Conservation (phyloP, 257 asterid species). For the Perilla frutescens region DNA sequence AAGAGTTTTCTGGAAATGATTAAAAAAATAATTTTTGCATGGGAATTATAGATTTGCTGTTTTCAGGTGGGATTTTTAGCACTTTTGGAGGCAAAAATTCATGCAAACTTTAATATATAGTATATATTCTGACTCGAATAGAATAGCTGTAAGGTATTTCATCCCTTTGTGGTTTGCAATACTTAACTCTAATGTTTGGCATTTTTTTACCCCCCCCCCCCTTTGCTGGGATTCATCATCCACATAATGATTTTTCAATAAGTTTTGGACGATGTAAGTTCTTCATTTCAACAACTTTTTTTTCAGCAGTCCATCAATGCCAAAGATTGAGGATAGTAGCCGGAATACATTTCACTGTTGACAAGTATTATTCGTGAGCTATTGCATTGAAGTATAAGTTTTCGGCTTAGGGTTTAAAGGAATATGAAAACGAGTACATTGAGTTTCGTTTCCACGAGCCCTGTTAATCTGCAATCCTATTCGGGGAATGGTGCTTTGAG, state of each 20-base stretch:
- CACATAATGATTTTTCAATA: not conserved
- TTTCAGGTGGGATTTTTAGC: too few species aligned
- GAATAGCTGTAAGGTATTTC: slow-evolving; percentile 1
- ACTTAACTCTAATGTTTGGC: not conserved
- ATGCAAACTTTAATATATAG: too few species aligned
- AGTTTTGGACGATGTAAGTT: slow-evolving; percentile 24
- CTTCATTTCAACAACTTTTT: slow-evolving; percentile 3
- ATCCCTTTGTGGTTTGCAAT: not conserved
- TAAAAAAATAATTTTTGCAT: too few species aligned
- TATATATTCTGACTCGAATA: not conserved
- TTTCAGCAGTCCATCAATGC: slow-evolving; percentile 18
- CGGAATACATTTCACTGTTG: slow-evolving; percentile 24
- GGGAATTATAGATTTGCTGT: too few species aligned
- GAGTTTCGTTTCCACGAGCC: slow-evolving; percentile 51
- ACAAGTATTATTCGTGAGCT: not conserved
- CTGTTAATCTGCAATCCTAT: slow-evolving; percentile 45
- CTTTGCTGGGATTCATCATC: too few species aligned
- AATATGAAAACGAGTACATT: slow-evolving; percentile 63
- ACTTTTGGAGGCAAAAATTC: too few species aligned
- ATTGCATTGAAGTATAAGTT: not conserved
- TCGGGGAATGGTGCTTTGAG: slow-evolving; percentile 42
- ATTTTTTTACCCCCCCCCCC: not conserved
- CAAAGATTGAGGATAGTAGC: slow-evolving; percentile 11
- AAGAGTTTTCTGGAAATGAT: too few species aligned
- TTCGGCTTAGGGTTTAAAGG: slow-evolving; percentile 13